These are phyloP conservation scores for Mycena indigotica DNA, from an alignment of 768 basidiomycete genomes.

Conservation along the genomic window DNA sequence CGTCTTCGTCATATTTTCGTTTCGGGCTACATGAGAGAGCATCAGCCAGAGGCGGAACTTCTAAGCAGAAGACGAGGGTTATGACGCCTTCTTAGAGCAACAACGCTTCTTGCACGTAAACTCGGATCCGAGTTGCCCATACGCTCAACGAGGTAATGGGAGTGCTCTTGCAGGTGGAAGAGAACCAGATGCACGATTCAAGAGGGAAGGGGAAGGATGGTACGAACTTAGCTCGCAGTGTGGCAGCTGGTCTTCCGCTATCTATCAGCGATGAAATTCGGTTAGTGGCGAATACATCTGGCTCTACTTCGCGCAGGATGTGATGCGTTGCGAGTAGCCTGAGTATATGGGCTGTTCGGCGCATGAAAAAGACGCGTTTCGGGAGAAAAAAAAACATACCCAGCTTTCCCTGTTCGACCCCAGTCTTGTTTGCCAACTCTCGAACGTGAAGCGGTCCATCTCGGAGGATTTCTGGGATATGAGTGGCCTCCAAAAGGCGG, in stretches of 20 bases:
- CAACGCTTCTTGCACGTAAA: not conserved
- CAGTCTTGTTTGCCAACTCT: constrained; percentile 45
- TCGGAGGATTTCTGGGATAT: constrained; percentile 69
- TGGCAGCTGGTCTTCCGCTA: constrained; percentile 55
- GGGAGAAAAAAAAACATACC: constrained; percentile 36
- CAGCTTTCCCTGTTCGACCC: constrained; percentile 51
- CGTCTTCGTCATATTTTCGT: constrained; percentile 61
- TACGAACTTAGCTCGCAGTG: constrained; percentile 1
- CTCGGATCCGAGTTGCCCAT: not conserved
- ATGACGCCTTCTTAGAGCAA: not conserved
- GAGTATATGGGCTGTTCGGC: constrained; percentile 61
- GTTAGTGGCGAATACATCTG: constrained; percentile 73
- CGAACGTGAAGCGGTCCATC: constrained; percentile 60
- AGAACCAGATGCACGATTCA: not conserved
- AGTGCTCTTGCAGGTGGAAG: no score
- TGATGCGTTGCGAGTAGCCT: constrained; percentile 81
- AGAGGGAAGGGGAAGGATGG: not conserved
- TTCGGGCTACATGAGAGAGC: constrained; percentile 44
- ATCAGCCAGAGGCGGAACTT: not conserved
- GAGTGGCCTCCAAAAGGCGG: constrained; percentile 71
- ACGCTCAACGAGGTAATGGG: not conserved
- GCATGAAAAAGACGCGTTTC: not conserved
- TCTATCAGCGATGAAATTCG: constrained; percentile 71
- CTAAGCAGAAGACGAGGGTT: constrained; percentile 2
- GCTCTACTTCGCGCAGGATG: constrained; percentile 66